phyloP scores from a whole-genome alignment of 2,329 filamentous ascomycete species.

The Pseudopithomyces maydicus region DNA sequence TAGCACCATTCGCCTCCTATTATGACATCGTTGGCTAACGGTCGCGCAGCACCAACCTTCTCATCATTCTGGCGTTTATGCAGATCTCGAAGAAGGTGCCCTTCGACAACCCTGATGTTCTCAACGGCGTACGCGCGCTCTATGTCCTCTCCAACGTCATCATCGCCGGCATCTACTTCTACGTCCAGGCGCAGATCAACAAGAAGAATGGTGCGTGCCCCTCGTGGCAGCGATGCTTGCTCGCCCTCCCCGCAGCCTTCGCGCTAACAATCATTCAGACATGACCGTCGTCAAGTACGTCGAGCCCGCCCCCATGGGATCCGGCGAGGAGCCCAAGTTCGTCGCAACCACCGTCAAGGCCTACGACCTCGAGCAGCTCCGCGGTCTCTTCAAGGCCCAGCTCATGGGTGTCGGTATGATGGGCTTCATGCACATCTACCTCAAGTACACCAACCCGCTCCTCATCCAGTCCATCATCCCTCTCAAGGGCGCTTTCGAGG shows the following conservation, averaged over 20 bases:
- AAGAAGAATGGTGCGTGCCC: conserved; percentile 85
- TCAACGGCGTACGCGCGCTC: conserved; percentile 66
- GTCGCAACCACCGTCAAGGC: conserved; percentile 95
- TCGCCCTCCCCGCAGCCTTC: not conserved
- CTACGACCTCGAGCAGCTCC: conserved; percentile 88
- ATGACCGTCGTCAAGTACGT: conserved; percentile 98
- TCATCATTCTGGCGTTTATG: conserved; percentile 74
- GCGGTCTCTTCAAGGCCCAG: conserved; percentile 84
- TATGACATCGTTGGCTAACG: conserved; percentile 30
- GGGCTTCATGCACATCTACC: conserved; percentile 97
- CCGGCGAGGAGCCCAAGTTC: conserved; percentile 90
- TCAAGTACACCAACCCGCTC: conserved; percentile 99
- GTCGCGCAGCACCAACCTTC: conserved; percentile 39
- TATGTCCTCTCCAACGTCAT: conserved; percentile 78
- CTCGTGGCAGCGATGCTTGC: not conserved
- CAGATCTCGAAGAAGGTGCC: conserved; percentile 95
- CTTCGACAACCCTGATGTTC: conserved; percentile 82
- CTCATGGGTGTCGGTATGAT: conserved; percentile 98
- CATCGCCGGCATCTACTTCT: conserved; percentile 84
- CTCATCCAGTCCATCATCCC: conserved; percentile 99
- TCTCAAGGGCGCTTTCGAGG: conserved; percentile 92
- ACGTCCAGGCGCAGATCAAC: conserved; percentile 83
- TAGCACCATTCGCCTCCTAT: conserved; percentile 1
- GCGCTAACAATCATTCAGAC: conserved; percentile 61
- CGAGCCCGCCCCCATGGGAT: conserved; percentile 92